Conservation (phyloP, 1,284 basidiomycete genomes). For the Hemileia vastatrix region DNA sequence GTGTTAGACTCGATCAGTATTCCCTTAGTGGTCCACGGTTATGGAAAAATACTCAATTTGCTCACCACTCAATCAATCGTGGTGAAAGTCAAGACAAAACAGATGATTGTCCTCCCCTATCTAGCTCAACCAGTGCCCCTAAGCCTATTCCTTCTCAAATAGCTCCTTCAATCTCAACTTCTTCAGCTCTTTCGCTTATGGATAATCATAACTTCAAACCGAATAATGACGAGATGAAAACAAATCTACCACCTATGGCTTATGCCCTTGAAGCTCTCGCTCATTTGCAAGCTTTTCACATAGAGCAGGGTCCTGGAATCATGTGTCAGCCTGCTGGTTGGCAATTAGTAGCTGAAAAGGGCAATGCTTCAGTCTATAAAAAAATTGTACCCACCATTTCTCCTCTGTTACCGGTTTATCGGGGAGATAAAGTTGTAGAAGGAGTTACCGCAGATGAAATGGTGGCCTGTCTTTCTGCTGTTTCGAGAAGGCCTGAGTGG, state of each 20-base stretch:
- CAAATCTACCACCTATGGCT: constrained; percentile 62
- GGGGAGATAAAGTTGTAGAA: constrained; percentile 83
- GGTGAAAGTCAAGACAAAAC: neutral
- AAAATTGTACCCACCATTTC: constrained; percentile 69
- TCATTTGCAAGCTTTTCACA: constrained; percentile 66
- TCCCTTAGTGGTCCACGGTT: constrained; percentile 17
- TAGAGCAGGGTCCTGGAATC: constrained; percentile 49
- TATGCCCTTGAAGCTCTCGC: constrained; percentile 67
- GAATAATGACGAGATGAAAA: too few relatives aligned
- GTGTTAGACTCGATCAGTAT: constrained; percentile 21
- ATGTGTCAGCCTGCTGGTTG: constrained; percentile 57
- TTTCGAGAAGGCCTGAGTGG: constrained; percentile 69
- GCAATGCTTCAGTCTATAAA: constrained; percentile 64
- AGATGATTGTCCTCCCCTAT: neutral
- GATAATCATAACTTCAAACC: too few relatives aligned
- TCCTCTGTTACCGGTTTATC: constrained; percentile 69
- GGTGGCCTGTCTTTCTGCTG: constrained; percentile 60
- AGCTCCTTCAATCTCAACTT: constrained; percentile 2
- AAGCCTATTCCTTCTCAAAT: neutral
- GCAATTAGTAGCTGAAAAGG: constrained; percentile 68
- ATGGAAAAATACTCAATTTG: constrained; percentile 9
- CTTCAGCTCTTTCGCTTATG: neutral
- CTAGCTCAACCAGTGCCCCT: constrained; percentile 1
- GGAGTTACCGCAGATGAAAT: constrained; percentile 84
- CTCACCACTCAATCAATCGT: constrained; percentile 1